Evolutionary conservation across 148 eudicot genomes (phyloP).

Genomic region (Rhododendron simsii): DNA sequence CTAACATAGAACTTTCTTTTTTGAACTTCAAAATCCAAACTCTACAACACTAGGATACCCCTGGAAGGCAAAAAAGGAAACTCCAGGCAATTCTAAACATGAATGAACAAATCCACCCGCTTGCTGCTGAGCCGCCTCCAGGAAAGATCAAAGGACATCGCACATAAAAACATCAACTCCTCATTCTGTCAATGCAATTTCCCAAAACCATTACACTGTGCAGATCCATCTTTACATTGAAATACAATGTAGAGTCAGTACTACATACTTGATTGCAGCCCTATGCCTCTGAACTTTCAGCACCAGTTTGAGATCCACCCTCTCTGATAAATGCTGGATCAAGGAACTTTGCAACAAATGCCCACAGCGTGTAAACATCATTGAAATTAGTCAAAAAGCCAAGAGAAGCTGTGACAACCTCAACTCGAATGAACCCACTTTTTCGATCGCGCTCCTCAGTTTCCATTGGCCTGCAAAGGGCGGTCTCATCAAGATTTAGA

Average conservation of each 20-base stretch:
- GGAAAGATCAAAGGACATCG: conserved; percentile 3
- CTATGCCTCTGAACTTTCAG: conserved; percentile 52
- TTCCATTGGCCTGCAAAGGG: conserved; percentile 78
- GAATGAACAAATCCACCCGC: conserved; percentile 23
- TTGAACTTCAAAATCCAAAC: conserved; percentile 19
- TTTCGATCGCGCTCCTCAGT: conserved; percentile 54
- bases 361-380: conserved; percentile 93
- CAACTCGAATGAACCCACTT: conserved; percentile 69
- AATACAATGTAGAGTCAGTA: background rate
- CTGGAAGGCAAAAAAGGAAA: background rate
- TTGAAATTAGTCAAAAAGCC: conserved; percentile 77
- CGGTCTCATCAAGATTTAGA: conserved; percentile 53
- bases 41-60: conserved; percentile 13
- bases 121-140: conserved; percentile 7
- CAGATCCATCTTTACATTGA: conserved; percentile 6
- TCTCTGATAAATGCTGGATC: conserved; percentile 61
- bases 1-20: too few relatives aligned
- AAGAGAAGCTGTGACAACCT: conserved; percentile 92
- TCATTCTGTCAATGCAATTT: background rate
- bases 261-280: background rate
- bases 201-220: background rate
- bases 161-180: background rate
- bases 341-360: conserved; percentile 82
- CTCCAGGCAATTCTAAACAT: conserved; percentile 19
- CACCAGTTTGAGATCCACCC: conserved; percentile 49